phyloP scores from a whole-genome alignment of 768 basidiomycete genomes.

The Lentinula sp. region DNA sequence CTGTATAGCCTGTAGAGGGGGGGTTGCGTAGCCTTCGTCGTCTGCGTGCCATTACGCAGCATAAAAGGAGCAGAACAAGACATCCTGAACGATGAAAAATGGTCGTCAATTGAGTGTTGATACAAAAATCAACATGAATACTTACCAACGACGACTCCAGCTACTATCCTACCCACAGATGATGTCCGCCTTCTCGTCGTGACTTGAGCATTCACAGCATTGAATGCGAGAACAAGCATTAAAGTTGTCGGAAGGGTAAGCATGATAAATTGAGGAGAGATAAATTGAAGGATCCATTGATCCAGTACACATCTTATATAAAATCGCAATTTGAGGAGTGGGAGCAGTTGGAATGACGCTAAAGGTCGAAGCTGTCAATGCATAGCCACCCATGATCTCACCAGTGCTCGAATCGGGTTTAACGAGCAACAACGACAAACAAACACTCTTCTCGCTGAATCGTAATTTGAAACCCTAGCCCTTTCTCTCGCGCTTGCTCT shows the following conservation, averaged over 20 bases:
- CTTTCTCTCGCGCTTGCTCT: too few species aligned
- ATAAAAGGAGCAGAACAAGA: background rate
- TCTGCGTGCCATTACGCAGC: background rate
- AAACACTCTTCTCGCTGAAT: too few species aligned
- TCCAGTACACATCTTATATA: background rate
- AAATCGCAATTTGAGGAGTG: background rate
- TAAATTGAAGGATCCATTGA: background rate
- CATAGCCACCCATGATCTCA: background rate
- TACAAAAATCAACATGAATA: background rate
- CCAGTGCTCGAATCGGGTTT: background rate
- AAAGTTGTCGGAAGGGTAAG: background rate
- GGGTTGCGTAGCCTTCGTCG: background rate
- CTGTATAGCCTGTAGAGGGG: background rate
- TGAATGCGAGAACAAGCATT: background rate
- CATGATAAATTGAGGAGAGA: background rate
- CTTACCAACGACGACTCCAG: constrained; percentile 4
- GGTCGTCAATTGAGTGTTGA: background rate
- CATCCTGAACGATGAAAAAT: background rate
- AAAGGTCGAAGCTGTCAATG: background rate
- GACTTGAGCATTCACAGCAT: background rate
- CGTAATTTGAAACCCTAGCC: too few species aligned
- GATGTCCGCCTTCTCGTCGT: background rate
- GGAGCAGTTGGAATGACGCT: background rate
- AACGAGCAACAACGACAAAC: too few species aligned
- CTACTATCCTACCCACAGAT: background rate